Percentiles rank a stretch among this genome's conserved stretches.
These are phyloP conservation scores for Citrus trifoliata DNA, from an alignment of 345 rosid species.

Conservation along the genomic window DNA sequence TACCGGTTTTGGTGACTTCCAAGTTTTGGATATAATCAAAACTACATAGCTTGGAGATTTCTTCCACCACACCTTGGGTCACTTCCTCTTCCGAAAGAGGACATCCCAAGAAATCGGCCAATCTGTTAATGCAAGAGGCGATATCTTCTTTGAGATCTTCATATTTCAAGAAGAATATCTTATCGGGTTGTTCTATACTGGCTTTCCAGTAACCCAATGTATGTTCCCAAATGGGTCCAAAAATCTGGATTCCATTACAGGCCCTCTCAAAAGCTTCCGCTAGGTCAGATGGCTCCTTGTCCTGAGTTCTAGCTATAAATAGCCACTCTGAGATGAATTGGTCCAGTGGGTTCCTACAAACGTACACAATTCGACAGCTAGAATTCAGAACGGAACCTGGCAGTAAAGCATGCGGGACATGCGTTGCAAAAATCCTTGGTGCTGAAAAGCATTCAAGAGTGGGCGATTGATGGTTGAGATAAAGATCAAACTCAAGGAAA, in stretches of 20 bases:
- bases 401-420: conserved; percentile 15
- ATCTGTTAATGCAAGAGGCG: conserved; percentile 16
- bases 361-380: conserved; percentile 23
- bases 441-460: background rate
- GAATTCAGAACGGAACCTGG: background rate
- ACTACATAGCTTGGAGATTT: conserved; percentile 30
- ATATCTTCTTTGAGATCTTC: no score
- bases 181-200: no score
- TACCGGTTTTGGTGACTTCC: conserved; percentile 15
- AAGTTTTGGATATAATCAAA: conserved; percentile 27
- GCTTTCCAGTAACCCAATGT: background rate
- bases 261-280: conserved; percentile 26
- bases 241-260: conserved; percentile 18
- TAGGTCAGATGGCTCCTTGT: background rate
- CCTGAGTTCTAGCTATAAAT: background rate
- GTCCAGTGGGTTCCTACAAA: conserved; percentile 24
- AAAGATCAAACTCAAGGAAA: background rate
- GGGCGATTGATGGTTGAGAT: background rate
- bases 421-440: conserved; percentile 17
- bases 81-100: conserved; percentile 27
- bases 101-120: conserved; percentile 33
- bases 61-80: conserved; percentile 13
- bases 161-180: no score
- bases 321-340: conserved; percentile 25
- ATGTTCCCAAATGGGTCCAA: conserved; percentile 31